These are phyloP conservation scores for Rhizopogon salebrosus DNA, from an alignment of 768 basidiomycete genomes.

Conservation along the genomic window DNA sequence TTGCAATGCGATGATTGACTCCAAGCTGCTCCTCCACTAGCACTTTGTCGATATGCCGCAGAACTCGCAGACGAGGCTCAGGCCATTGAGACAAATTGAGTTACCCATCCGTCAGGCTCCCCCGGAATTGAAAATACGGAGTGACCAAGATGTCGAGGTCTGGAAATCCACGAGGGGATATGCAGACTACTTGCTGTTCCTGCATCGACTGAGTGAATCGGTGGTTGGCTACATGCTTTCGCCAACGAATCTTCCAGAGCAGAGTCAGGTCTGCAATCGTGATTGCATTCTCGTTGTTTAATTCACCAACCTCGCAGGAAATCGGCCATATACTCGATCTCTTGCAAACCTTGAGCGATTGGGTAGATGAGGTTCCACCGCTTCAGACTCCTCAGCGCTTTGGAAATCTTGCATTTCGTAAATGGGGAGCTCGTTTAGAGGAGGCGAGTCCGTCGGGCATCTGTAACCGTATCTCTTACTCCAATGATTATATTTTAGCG, in stretches of 20 bases:
- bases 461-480: slow-evolving; percentile 1
- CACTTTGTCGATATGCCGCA: slow-evolving; percentile 8
- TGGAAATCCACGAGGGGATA: slow-evolving; percentile 76
- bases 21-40: neutral
- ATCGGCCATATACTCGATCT: slow-evolving; percentile 45
- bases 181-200: slow-evolving; percentile 67
- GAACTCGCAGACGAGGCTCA: slow-evolving; percentile 8
- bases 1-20: neutral
- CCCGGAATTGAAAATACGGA: slow-evolving; percentile 56
- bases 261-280: slow-evolving; percentile 19
- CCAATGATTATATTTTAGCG: slow-evolving; percentile 32
- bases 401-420: slow-evolving; percentile 87
- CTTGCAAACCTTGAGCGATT: slow-evolving; percentile 59
- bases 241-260: slow-evolving; percentile 17
- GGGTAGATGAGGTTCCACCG: slow-evolving; percentile 82
- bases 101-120: slow-evolving; percentile 14
- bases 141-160: slow-evolving; percentile 65
- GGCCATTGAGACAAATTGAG: slow-evolving; percentile 27
- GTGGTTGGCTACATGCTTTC: slow-evolving; percentile 65
- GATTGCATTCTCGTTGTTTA: neutral
- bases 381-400: slow-evolving; percentile 74
- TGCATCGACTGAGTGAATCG: slow-evolving; percentile 70
- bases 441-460: slow-evolving; percentile 42
- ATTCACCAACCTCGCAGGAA: slow-evolving; percentile 30
- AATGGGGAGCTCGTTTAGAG: slow-evolving; percentile 75